Evolutionary conservation across 2,329 filamentous ascomycete species (phyloP), one percentile per base, ranked within the genome.

Genomic region (Fusarium cyanostomum): DNA sequence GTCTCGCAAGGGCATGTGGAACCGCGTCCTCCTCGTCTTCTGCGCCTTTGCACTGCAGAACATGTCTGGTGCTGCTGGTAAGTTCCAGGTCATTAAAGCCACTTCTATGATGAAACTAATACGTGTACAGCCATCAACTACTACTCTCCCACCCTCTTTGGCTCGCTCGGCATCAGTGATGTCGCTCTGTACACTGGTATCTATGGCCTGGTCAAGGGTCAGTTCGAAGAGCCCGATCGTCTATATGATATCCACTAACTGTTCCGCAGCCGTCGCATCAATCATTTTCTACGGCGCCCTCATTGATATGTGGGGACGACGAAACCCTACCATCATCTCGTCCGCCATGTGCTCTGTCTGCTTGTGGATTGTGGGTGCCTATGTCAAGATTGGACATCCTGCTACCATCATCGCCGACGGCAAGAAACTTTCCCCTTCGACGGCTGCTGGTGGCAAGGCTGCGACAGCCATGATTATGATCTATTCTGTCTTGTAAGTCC

Each of bases 401-500:
- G 77, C 80, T 8, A 74, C 68, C 2, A 78, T 79, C 18, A 81
- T 83, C 35, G 74, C 71, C 1, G 75, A 75, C 3, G 82, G 82
- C 8, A 72, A 74, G 11, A 69, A 79, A 2, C 73, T 77, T 7
- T 80, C 80, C 1, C 70, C 77, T 7, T 79, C 77, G 0, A 80
- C 77, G 0, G 70, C 71, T 5, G 80, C 78, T 4, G 82, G 81
- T 54, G 84, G 83, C 0, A 80, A 82, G 55, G 77, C 83, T 12
- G 83, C 83, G 8, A 84, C 83, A 28, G 82, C 82, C 3, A 82
- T 82, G 68, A 80, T 86, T 21, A 85, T 85, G 74, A 73, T 85
- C 1, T 85, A 84, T 61, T 82, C 78, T 2, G 77, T 84, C 39
- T 84, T 84, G 71, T 84, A 78, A 62, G 82, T 60, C 30, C n/a